Percentiles rank a stretch among this genome's conserved stretches.
phyloP scores from a whole-genome alignment of 352 stramenopile species.

The Pythium inflatum region DNA sequence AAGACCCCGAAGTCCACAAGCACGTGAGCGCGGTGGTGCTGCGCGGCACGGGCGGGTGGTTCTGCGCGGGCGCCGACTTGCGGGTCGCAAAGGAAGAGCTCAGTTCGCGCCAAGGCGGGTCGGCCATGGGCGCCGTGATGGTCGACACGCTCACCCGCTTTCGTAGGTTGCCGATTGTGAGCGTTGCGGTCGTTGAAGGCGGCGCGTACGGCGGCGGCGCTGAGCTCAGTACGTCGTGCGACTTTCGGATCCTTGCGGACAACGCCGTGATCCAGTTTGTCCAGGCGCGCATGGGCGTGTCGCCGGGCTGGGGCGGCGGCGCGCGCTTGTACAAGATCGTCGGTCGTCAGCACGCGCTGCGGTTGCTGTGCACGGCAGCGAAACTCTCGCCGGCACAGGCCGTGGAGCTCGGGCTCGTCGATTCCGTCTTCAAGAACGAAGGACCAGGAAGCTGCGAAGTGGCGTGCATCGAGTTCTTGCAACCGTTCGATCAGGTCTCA shows the following conservation, averaged over 20 bases:
- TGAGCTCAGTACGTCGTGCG: slow-evolving; percentile 80
- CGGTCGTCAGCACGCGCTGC: slow-evolving; percentile 66
- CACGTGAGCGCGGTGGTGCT: slow-evolving; percentile 71
- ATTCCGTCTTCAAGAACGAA: slow-evolving; percentile 57
- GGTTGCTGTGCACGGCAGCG: slow-evolving; percentile 71
- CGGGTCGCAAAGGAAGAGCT: slow-evolving; percentile 77
- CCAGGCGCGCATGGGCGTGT: slow-evolving; percentile 82
- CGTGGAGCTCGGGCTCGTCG: slow-evolving; percentile 64
- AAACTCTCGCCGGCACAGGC: slow-evolving; percentile 55
- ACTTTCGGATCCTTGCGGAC: slow-evolving; percentile 73
- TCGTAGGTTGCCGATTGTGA: slow-evolving; percentile 77
- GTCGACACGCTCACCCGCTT: slow-evolving; percentile 73
- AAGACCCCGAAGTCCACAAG: slow-evolving; percentile 52
- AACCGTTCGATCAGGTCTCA: slow-evolving; percentile 50
- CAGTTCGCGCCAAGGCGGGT: slow-evolving; percentile 64
- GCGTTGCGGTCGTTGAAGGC: slow-evolving; percentile 77
- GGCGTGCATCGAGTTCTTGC: slow-evolving; percentile 54
- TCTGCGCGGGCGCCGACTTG: slow-evolving; percentile 86
- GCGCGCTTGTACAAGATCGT: slow-evolving; percentile 80
- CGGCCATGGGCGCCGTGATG: slow-evolving; percentile 77
- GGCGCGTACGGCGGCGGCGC: slow-evolving; percentile 83
- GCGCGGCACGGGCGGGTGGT: slow-evolving; percentile 63
- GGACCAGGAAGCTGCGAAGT: slow-evolving; percentile 32
- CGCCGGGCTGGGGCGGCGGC: slow-evolving; percentile 82
- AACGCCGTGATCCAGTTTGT: slow-evolving; percentile 86